These are phyloP conservation scores for Aspergillus homomorphus DNA, from an alignment of 495 filamentous ascomycete species.

Conservation along the genomic window DNA sequence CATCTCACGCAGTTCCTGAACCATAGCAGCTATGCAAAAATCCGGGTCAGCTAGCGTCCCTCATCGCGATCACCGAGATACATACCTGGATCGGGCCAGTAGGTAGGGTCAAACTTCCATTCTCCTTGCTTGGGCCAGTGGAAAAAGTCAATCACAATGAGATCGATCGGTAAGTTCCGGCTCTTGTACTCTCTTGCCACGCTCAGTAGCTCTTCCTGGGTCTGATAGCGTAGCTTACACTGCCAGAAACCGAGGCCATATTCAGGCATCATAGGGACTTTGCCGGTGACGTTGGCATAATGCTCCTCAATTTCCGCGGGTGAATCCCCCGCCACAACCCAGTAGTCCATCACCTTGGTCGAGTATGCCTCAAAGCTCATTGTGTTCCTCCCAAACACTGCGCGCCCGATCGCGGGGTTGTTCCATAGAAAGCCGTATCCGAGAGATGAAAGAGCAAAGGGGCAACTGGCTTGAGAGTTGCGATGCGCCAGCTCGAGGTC, in stretches of 20 bases:
- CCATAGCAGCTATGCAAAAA: conserved; percentile 44
- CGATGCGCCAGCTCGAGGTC: conserved; percentile 59
- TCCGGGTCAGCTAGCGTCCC: neutral
- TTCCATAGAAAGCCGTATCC: conserved; percentile 62
- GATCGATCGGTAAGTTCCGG: conserved; percentile 49
- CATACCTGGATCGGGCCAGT: conserved; percentile 55
- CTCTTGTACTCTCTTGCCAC: conserved; percentile 53
- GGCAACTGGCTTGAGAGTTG: conserved; percentile 57
- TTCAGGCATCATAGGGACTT: conserved; percentile 60
- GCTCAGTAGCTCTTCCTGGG: conserved; percentile 53
- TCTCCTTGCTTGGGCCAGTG: conserved; percentile 59
- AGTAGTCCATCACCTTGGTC: conserved; percentile 54
- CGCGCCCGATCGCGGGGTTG: conserved; percentile 54
- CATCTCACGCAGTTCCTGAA: conserved; percentile 49
- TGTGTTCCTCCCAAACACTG: conserved; percentile 52
- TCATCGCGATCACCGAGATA: neutral
- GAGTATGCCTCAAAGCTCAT: conserved; percentile 58
- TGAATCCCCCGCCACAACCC: conserved; percentile 54
- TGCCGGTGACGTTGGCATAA: conserved; percentile 50
- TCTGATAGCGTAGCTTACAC: conserved; percentile 58
- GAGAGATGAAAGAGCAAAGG: conserved; percentile 50
- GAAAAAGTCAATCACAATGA: conserved; percentile 61
- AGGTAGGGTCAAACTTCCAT: conserved; percentile 55
- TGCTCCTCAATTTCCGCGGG: conserved; percentile 51
- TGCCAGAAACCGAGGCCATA: conserved; percentile 63